These are phyloP conservation scores for Diplodia seriata DNA, from an alignment of 2,329 filamentous ascomycete genomes.

Conservation along the genomic window DNA sequence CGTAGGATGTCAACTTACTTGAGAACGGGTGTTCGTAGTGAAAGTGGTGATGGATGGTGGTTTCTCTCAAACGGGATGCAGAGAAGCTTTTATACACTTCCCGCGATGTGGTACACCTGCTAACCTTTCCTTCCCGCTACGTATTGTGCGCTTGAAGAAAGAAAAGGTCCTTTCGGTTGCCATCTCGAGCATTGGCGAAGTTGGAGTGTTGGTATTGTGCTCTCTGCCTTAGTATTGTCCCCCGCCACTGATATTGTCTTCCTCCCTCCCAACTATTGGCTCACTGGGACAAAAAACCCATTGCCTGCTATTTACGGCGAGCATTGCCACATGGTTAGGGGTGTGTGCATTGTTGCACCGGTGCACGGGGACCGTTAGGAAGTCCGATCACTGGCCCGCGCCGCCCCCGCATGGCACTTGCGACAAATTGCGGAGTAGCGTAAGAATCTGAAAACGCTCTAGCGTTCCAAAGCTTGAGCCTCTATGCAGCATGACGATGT, in stretches of 20 bases:
- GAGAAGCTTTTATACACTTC: not conserved
- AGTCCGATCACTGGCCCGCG: not conserved
- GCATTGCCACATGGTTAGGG: not conserved
- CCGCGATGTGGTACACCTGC: not conserved
- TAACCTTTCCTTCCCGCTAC: not conserved
- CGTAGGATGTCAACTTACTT: not conserved
- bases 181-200: constrained; percentile 7
- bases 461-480: too few species aligned
- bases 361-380: not conserved
- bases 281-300: not conserved
- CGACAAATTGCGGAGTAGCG: not conserved
- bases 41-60: constrained; percentile 4
- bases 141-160: not conserved
- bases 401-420: not conserved
- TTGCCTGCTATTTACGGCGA: too few species aligned
- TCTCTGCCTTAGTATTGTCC: constrained; percentile 2
- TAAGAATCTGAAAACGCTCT: too few species aligned
- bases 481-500: too few species aligned
- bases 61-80: not conserved
- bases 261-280: not conserved
- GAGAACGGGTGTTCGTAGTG: constrained; percentile 7
- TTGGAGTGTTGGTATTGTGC: constrained; percentile 23
- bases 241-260: constrained; percentile 20
- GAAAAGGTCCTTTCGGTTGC: not conserved
- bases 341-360: not conserved